These are phyloP conservation scores for Isatis lusitanica DNA, from an alignment of 441 rosid species.

Conservation along the genomic window DNA sequence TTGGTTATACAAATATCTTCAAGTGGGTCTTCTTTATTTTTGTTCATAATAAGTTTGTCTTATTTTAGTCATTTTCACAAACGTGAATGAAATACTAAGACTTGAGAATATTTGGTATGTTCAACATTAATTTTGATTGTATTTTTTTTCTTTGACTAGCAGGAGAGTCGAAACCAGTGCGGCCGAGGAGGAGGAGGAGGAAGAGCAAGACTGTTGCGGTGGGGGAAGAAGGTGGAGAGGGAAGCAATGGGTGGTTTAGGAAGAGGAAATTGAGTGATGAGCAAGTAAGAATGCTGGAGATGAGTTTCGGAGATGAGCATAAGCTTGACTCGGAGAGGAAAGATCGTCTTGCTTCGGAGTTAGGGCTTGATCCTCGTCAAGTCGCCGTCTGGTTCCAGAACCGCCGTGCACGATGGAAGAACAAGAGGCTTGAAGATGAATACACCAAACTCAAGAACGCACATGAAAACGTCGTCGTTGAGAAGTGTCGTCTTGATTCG, in stretches of 20 bases:
- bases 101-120: neutral
- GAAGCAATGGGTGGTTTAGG: slow-evolving; percentile 35
- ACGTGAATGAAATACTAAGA: neutral
- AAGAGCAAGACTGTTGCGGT: slow-evolving; percentile 46
- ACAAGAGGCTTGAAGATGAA: slow-evolving; percentile 75
- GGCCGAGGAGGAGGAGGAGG: slow-evolving; percentile 46
- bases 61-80: slow-evolving; percentile 11
- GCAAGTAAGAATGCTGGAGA: slow-evolving; percentile 64
- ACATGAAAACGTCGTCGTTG: slow-evolving; percentile 51
- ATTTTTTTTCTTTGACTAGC: slow-evolving; percentile 13
- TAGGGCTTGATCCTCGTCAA: slow-evolving; percentile 83
- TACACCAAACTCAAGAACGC: slow-evolving; percentile 48
- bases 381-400: slow-evolving; percentile 96
- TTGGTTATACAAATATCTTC: slow-evolving; percentile 19
- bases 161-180: slow-evolving; percentile 46
- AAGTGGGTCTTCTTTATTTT: slow-evolving; percentile 23
- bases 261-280: slow-evolving; percentile 72
- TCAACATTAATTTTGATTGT: neutral
- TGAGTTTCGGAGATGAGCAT: slow-evolving; percentile 63
- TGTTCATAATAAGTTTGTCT: slow-evolving; percentile 1
- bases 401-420: slow-evolving; percentile 82
- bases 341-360: slow-evolving; percentile 65
- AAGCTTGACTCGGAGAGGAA: slow-evolving; percentile 83
- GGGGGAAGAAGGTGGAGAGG: slow-evolving; percentile 29
- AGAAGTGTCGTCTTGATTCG: slow-evolving; percentile 71